phyloP scores from a whole-genome alignment of 208 protist species.

The Trypanosoma caninum region DNA sequence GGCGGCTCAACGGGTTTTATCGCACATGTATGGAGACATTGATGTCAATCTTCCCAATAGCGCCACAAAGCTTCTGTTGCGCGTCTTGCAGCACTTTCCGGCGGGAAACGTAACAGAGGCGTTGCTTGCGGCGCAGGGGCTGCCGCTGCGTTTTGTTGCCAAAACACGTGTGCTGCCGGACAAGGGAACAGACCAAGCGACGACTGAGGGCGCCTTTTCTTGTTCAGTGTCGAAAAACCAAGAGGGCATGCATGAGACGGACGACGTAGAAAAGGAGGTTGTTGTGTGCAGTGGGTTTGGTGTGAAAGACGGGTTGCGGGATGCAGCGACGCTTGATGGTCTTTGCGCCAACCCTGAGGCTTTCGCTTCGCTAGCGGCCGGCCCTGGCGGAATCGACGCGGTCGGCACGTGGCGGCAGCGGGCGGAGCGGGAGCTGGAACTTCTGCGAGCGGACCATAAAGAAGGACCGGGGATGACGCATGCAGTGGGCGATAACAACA shows the following conservation, averaged over 20 bases:
- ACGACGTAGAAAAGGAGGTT: neutral
- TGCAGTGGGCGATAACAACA: neutral
- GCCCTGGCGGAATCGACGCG: constrained; percentile 51
- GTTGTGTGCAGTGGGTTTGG: constrained; percentile 23
- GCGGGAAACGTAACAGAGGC: constrained; percentile 61
- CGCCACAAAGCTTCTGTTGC: constrained; percentile 45
- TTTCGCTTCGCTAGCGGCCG: constrained; percentile 28
- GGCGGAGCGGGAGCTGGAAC: constrained; percentile 30
- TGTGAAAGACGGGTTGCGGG: neutral
- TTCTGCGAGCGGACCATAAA: constrained; percentile 6
- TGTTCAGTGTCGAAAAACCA: neutral
- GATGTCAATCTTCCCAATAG: constrained; percentile 30
- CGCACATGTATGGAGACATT: constrained; percentile 35
- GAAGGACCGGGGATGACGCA: neutral
- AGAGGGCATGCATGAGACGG: neutral
- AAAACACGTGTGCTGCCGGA: constrained; percentile 40
- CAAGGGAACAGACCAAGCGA: neutral
- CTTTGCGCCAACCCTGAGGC: constrained; percentile 5
- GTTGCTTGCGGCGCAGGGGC: constrained; percentile 70
- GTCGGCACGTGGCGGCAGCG: constrained; percentile 50
- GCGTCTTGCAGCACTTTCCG: constrained; percentile 51
- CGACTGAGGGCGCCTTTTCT: neutral
- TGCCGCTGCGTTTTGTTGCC: constrained; percentile 50
- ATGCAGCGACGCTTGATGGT: constrained; percentile 14
- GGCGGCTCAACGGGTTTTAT: constrained; percentile 26